phyloP scores from a whole-genome alignment of 202 grass and related monocot species.

The Hordeum pubiflorum region DNA sequence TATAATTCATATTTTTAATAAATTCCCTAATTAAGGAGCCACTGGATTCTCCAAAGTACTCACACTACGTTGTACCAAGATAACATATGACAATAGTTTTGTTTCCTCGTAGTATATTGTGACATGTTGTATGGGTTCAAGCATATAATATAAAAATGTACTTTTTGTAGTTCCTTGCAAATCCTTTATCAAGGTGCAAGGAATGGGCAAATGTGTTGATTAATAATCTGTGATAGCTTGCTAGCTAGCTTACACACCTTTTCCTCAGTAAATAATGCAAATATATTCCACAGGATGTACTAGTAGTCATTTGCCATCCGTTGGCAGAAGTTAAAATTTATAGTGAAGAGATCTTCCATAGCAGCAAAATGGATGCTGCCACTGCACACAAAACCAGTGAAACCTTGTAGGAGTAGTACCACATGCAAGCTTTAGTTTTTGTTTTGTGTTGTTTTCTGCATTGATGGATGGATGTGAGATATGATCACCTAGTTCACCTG shows the following conservation, averaged over 20 bases:
- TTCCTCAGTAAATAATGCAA: neutral
- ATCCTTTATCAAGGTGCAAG: neutral
- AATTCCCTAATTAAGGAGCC: neutral
- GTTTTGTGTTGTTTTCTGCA: neutral
- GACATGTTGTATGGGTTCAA: neutral
- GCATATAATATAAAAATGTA: neutral
- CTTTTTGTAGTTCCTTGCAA: neutral
- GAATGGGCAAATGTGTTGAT: constrained; percentile 30
- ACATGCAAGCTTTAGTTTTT: neutral
- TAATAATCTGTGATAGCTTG: neutral
- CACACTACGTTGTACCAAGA: neutral
- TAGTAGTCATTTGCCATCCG: neutral
- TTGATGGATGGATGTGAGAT: neutral
- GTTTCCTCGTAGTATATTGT: neutral
- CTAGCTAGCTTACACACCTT: neutral
- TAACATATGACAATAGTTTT: neutral
- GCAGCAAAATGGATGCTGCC: constrained; percentile 1
- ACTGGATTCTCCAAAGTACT: neutral
- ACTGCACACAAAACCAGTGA: constrained; percentile 13
- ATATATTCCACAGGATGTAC: neutral
- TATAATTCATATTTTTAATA: neutral
- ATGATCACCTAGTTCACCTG: neutral
- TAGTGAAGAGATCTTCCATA: neutral
- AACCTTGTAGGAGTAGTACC: neutral
- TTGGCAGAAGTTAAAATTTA: neutral